phyloP scores from a whole-genome alignment of 1,139 yeast genomes.

The Sugiyamaella sp. region DNA sequence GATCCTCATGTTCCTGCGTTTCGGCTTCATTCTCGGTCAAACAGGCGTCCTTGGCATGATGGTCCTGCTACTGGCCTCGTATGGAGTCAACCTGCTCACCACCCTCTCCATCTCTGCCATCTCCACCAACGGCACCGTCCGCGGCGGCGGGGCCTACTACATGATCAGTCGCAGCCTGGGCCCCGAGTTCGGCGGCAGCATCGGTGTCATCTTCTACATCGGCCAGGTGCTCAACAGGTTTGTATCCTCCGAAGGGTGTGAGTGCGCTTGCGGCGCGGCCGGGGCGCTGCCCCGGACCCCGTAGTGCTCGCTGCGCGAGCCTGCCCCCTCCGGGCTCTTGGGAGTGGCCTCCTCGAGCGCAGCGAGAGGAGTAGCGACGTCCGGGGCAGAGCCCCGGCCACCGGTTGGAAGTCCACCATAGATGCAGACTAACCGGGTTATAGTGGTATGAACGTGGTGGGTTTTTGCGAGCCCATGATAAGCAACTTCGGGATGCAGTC shows the following conservation, averaged over 20 bases:
- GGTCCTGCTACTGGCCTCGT: conserved; percentile 53
- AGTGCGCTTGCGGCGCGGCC: not conserved
- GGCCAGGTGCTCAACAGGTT: conserved; percentile 73
- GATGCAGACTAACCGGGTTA: conserved; percentile 6
- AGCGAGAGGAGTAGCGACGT: not conserved
- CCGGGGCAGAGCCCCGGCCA: not conserved
- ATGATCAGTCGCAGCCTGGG: conserved; percentile 80
- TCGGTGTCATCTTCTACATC: conserved; percentile 73
- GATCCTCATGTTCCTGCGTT: conserved; percentile 76
- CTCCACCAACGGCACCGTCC: conserved; percentile 80
- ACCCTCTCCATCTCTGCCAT: conserved; percentile 77
- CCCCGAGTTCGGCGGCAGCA: conserved; percentile 85
- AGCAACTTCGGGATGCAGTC: conserved; percentile 60
- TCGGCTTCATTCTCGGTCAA: conserved; percentile 79
- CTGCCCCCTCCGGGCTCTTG: too few species aligned
- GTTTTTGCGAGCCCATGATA: conserved; percentile 73
- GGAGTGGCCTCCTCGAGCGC: too few species aligned
- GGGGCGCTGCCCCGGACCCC: not conserved
- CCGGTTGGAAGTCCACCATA: not conserved
- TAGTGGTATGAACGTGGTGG: conserved; percentile 71
- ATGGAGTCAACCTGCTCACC: conserved; percentile 65
- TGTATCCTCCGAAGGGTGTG: conserved; percentile 30
- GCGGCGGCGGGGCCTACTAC: conserved; percentile 84
- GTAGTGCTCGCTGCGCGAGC: not conserved
- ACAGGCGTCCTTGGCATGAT: conserved; percentile 69